These are phyloP conservation scores for Melaleuca alternifolia DNA, from an alignment of 345 rosid genomes.

Conservation along the genomic window DNA sequence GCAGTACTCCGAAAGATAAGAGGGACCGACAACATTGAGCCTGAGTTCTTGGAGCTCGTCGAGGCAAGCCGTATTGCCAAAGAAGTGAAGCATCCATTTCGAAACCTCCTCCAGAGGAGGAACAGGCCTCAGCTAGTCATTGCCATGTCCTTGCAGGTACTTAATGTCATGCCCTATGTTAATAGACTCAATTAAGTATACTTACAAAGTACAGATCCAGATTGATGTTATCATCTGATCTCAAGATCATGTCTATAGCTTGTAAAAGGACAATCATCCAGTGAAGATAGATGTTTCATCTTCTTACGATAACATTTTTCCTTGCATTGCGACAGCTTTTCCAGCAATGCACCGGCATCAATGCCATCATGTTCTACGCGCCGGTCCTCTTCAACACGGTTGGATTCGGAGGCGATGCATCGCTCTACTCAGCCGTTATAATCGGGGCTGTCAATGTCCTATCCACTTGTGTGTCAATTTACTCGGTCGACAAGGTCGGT, in stretches of 20 bases:
- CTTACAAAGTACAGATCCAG: not conserved
- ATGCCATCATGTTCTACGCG: constrained; percentile 97
- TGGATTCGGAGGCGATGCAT: constrained; percentile 66
- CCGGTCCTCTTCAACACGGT: constrained; percentile 80
- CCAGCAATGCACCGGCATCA: constrained; percentile 94
- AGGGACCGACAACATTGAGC: constrained; percentile 76
- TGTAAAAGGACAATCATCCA: not conserved
- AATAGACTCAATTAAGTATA: too few species aligned
- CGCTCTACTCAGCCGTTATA: constrained; percentile 89
- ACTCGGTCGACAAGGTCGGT: constrained; percentile 77
- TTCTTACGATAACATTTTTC: not conserved
- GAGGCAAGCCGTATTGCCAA: constrained; percentile 85
- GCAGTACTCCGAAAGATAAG: constrained; percentile 66
- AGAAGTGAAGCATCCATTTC: constrained; percentile 83
- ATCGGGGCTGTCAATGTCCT: constrained; percentile 87
- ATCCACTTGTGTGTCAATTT: constrained; percentile 74
- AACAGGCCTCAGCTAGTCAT: constrained; percentile 82
- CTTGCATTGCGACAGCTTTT: constrained; percentile 40
- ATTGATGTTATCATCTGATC: not conserved
- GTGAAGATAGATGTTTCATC: not conserved
- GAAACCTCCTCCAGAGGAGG: constrained; percentile 57
- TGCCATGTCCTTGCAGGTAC: constrained; percentile 71
- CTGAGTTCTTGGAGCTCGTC: constrained; percentile 74
- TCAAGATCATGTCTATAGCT: not conserved
- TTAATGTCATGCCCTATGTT: too few species aligned